phyloP scores from a whole-genome alignment of 2,329 filamentous ascomycete genomes.

The Alternaria ethzedia region DNA sequence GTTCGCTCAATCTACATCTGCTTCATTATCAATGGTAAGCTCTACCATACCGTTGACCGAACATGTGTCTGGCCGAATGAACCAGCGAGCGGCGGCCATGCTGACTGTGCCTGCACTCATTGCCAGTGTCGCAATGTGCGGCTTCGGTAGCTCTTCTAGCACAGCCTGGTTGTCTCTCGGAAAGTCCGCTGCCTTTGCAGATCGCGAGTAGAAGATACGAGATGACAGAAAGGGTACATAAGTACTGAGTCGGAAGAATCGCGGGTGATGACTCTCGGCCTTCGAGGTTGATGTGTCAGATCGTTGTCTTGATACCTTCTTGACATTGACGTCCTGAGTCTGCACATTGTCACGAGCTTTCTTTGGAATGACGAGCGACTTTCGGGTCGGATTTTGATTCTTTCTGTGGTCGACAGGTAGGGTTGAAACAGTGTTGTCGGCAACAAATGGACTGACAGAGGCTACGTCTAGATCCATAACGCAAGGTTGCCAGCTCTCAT shows the following conservation, averaged over 20 bases:
- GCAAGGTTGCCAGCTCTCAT: constrained; percentile 41
- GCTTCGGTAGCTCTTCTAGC: constrained; percentile 39
- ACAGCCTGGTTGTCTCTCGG: constrained; percentile 32
- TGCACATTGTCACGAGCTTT: constrained; percentile 18
- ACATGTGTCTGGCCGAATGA: constrained; percentile 21
- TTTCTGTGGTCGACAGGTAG: constrained; percentile 1
- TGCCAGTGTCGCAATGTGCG: constrained; percentile 38
- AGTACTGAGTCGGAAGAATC: constrained; percentile 43
- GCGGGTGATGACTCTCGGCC: constrained; percentile 27
- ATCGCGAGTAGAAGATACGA: constrained; percentile 43
- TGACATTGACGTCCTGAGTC: not conserved
- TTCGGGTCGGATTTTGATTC: constrained; percentile 10
- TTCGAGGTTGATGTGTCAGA: constrained; percentile 23
- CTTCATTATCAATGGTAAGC: constrained; percentile 21
- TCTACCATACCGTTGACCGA: constrained; percentile 19
- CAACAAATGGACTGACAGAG: constrained; percentile 36
- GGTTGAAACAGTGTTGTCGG: constrained; percentile 8
- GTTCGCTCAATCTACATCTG: not conserved
- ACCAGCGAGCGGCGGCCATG: constrained; percentile 37
- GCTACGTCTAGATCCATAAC: constrained; percentile 30
- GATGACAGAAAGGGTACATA: constrained; percentile 39
- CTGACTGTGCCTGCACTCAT: constrained; percentile 44
- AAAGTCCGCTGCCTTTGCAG: constrained; percentile 23
- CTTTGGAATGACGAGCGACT: constrained; percentile 19
- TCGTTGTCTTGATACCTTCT: constrained; percentile 27